These are phyloP conservation scores for Lepidium africanum DNA, from an alignment of 345 rosid genomes.

Conservation along the genomic window DNA sequence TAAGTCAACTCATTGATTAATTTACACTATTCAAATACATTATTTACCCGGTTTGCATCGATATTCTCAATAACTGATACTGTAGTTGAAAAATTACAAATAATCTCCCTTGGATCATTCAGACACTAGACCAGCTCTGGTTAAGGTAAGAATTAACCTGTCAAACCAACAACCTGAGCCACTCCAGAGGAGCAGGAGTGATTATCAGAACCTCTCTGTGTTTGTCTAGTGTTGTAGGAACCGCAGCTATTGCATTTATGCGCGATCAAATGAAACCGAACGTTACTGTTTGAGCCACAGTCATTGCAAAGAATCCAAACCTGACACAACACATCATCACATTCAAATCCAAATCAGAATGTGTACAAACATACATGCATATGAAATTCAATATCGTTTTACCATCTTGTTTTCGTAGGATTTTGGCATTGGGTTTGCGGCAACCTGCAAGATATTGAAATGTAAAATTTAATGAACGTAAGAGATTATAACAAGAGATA, in stretches of 20 bases:
- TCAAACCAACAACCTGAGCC: slow-evolving; percentile 42
- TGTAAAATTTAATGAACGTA: background rate
- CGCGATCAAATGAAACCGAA: slow-evolving; percentile 64
- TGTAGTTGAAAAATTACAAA: background rate
- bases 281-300: slow-evolving; percentile 51
- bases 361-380: background rate
- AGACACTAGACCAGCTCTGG: background rate
- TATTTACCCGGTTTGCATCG: background rate
- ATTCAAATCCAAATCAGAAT: background rate
- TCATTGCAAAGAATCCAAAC: slow-evolving; percentile 94
- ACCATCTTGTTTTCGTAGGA: slow-evolving; percentile 62
- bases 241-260: slow-evolving; percentile 61
- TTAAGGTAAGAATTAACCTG: slow-evolving; percentile 2
- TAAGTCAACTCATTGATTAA: background rate
- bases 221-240: slow-evolving; percentile 79
- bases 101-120: background rate
- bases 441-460: slow-evolving; percentile 39
- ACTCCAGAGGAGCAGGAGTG: slow-evolving; percentile 44
- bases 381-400: background rate
- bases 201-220: slow-evolving; percentile 37
- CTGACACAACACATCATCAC: slow-evolving; percentile 18
- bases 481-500: background rate
- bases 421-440: slow-evolving; percentile 72
- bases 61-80: background rate
- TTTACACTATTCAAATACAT: background rate